Percentiles rank a stretch among this genome's conserved stretches.
These are phyloP conservation scores for Daedaleopsis sinensis DNA, from an alignment of 768 basidiomycete species.

Conservation along the genomic window DNA sequence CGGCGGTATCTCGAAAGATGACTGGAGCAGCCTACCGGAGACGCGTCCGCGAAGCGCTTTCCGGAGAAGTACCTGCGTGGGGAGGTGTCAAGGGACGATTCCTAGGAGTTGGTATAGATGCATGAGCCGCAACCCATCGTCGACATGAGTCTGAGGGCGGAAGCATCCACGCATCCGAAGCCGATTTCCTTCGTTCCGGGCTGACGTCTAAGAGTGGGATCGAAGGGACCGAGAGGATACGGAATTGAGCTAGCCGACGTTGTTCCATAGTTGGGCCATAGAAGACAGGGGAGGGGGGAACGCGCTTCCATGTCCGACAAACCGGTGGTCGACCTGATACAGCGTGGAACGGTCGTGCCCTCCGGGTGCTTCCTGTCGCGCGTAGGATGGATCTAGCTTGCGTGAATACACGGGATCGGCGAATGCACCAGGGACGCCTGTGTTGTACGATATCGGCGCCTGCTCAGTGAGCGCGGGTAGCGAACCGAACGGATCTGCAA, in stretches of 20 bases:
- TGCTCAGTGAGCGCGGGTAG: slow-evolving; percentile 15
- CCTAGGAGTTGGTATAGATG: too few species aligned
- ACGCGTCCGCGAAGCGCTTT: not conserved
- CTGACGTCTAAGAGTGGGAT: not conserved
- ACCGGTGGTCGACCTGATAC: slow-evolving; percentile 11
- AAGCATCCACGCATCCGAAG: not conserved
- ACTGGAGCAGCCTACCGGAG: not conserved
- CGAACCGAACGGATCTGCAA: slow-evolving; percentile 14
- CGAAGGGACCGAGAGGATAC: not conserved
- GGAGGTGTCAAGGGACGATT: not conserved
- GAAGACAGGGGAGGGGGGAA: slow-evolving; percentile 11
- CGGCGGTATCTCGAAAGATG: not conserved
- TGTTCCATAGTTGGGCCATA: slow-evolving; percentile 21
- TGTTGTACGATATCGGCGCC: slow-evolving; percentile 12
- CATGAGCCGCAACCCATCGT: too few species aligned
- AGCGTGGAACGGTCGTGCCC: slow-evolving; percentile 8
- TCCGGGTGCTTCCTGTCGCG: slow-evolving; percentile 11
- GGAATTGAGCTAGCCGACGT: slow-evolving; percentile 6
- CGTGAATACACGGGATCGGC: slow-evolving; percentile 21
- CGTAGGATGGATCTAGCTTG: slow-evolving; percentile 8
- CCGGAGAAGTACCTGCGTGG: not conserved
- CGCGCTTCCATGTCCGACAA: not conserved
- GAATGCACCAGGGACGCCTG: slow-evolving; percentile 20
- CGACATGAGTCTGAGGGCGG: too few species aligned
- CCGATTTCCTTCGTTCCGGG: not conserved